Base-by-base conservation (phyloP, 2,329 filamentous ascomycete genomes). In the Didymella keratinophila region DNA sequence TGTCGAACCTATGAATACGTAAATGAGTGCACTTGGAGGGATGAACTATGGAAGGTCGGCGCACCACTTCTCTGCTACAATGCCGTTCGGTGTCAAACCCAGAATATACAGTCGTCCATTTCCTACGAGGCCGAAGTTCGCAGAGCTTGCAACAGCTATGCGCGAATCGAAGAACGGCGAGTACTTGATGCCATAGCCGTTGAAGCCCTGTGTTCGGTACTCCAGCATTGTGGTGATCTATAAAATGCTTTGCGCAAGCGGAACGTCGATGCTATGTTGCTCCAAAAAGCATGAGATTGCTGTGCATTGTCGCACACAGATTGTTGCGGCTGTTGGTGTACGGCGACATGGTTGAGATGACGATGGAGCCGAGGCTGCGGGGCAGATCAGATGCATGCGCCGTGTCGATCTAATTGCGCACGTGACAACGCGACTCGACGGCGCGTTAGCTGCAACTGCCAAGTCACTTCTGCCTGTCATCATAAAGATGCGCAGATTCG, bases 91-190 rank as follows among this genome's bases (percentile, higher is more conserved):
- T 3, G 92, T 96, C 64, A 99, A 80, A 28, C 89, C 90, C 25
- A 98, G 83, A 57, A 94, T 88, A 73, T 91, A 98, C 1, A 98
- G 80, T 42, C 93, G 87, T 11, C 95, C 95, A 81, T 99, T 99
- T 46, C 95, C 95, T 34, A 99, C 94, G 37, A 99, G 90, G 37
- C 95, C 95, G 80, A 95, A 99, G 82, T 99, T 98, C 64, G 94
- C 88, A n/a, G 93, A 90, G 1, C 91, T 86, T 28, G 92, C 91
- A 70, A 97, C 93, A 56, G 94, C 94, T 64, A 99, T 87, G 63
- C 93, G 89, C 66, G 91, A 95, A 81, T 98, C 95, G 81, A 96
- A 96, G 82, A 97, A 99, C 7, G 95, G 95, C 55, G 94, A 98
- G 83, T 98, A 99, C 80, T 97, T 97, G 78, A 97, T 93, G 68